Base-by-base conservation (phyloP, 1,284 basidiomycete species). In the Calocybe gambosa region DNA sequence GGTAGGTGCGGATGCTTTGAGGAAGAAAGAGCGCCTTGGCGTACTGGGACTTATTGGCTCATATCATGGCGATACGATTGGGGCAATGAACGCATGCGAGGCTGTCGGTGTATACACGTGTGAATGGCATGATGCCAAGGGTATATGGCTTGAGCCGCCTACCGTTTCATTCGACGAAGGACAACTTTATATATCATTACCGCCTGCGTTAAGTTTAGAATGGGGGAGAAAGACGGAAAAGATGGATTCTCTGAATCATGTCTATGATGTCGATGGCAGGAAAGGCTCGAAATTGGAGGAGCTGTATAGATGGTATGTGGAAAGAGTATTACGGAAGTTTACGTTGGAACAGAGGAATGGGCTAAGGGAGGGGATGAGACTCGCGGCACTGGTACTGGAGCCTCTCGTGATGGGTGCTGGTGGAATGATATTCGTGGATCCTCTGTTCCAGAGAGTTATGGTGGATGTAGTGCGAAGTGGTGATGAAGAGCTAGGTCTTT, bases 41-140 rank as follows among this genome's bases (percentile, higher is more conserved):
- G 78, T 99, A 0, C 64, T 99, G 1, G 95, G 95, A 0, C 61
- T 98, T 35, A 87, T 85, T 54, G 95, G 95, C 1, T 93, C 92
- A 58, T 99, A 99, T 67, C 95, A 99, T 59, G 95, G 95, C 5
- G 95, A 99, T 64, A 98, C 95, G 15, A 96, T 98, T 55, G 95
- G 95, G 1, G 86, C 87, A 0, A 98, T 99, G 95, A 92, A 98
- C 56, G 95, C 95, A 2, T 89, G 85, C 55, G 83, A 86, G 54
- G 89, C 93, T 58, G 36, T 43, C 5, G 89, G 89, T 10, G 85
- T 95, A 0, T 99, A 89, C 66, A 94, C 89, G 15, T 97, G 94
- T 50, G 92, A 98, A 64, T 99, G 95, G 95, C 94, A 99, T 63
- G 74, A 86, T 39, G 85, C 91, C 2, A 85, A 92, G 59, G 95